Evolutionary conservation across 192 early-diverging fungal species (phyloP).

Genomic region (Coemansia aciculifera): DNA sequence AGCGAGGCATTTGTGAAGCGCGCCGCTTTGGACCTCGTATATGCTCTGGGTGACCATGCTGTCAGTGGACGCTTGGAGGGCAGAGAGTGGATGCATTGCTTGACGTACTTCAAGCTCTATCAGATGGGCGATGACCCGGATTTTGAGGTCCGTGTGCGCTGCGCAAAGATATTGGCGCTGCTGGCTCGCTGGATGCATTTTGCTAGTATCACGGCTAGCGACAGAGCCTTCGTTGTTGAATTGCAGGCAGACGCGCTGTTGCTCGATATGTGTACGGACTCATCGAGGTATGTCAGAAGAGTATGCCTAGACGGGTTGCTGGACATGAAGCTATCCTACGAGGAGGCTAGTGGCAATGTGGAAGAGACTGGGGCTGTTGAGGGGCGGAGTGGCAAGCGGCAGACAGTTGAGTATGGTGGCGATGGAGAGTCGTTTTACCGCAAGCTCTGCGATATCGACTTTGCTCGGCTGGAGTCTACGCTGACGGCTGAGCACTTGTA

Average conservation of each 20-base stretch:
- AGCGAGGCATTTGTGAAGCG: slow-evolving; percentile 51
- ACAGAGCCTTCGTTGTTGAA: background rate
- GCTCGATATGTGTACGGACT: slow-evolving; percentile 43
- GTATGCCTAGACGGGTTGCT: slow-evolving; percentile 31
- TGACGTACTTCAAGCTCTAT: slow-evolving; percentile 19
- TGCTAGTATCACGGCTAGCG: background rate
- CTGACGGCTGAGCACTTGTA: slow-evolving; percentile 48
- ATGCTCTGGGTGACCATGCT: slow-evolving; percentile 7
- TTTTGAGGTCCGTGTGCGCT: slow-evolving; percentile 53
- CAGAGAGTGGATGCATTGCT: slow-evolving; percentile 24
- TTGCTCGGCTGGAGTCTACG: slow-evolving; percentile 26
- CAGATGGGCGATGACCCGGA: slow-evolving; percentile 35
- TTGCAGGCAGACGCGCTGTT: slow-evolving; percentile 28
- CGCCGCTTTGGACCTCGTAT: slow-evolving; percentile 33
- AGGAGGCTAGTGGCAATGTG: background rate
- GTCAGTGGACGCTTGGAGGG: background rate
- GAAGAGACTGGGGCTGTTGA: background rate
- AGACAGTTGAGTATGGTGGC: background rate
- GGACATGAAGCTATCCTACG: slow-evolving; percentile 14
- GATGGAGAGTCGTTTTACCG: slow-evolving; percentile 9
- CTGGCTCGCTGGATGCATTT: slow-evolving; percentile 17
- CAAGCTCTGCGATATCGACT: slow-evolving; percentile 31
- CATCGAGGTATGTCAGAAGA: slow-evolving; percentile 49
- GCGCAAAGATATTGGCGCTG: slow-evolving; percentile 17
- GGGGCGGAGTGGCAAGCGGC: slow-evolving; percentile 1